Evolutionary conservation across 1,139 yeast species (phyloP).

Genomic region (Yarrowia galli): DNA sequence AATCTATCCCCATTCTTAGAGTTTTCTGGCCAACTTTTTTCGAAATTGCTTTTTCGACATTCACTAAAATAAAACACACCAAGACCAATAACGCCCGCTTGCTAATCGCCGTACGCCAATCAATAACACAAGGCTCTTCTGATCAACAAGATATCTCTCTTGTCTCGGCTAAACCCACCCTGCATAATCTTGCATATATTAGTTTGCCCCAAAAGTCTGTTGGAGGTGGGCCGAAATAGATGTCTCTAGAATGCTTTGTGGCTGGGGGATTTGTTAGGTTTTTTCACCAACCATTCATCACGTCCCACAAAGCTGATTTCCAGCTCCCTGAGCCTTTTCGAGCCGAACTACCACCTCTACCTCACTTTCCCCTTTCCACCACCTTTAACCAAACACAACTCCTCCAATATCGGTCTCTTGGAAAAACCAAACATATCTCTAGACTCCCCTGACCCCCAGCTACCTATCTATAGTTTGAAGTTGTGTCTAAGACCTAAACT

Average conservation of each 20-base stretch:
- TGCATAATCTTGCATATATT: constrained; percentile 6
- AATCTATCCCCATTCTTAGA: neutral
- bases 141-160: neutral
- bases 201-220: neutral
- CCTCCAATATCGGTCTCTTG: neutral
- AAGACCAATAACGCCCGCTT: too few species aligned
- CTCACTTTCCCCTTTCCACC: too few species aligned
- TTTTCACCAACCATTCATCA: too few species aligned
- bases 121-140: neutral
- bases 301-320: too few species aligned
- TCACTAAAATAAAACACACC: too few species aligned
- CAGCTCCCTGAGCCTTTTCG: too few species aligned
- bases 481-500: neutral
- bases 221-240: neutral
- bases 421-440: neutral
- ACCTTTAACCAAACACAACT: neutral
- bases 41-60: neutral
- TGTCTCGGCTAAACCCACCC: neutral
- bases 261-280: too few species aligned
- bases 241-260: too few species aligned
- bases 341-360: too few species aligned
- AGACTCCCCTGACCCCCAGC: neutral
- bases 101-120: neutral
- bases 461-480: neutral
- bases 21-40: neutral